Evolutionary conservation across 805 yeast genomes (phyloP).

Genomic region (Clavispora asparagi): DNA sequence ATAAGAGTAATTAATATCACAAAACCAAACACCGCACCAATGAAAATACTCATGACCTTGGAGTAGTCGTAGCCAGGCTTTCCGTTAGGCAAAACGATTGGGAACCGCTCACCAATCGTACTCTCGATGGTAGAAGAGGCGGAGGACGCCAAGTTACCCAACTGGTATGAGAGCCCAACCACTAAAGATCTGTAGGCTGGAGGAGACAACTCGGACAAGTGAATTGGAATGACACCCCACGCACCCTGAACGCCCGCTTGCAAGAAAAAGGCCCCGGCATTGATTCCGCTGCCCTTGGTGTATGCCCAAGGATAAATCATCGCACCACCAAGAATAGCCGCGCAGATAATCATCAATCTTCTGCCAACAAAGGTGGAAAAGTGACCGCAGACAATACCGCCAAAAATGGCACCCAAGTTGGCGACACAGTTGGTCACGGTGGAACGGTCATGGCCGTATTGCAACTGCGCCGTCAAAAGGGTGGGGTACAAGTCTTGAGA

Average conservation of each 20-base stretch:
- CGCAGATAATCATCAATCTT: slow-evolving; percentile 28
- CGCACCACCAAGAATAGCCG: slow-evolving; percentile 33
- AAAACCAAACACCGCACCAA: slow-evolving; percentile 59
- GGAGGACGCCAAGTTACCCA: slow-evolving; percentile 68
- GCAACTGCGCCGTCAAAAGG: slow-evolving; percentile 29
- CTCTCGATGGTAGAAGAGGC: slow-evolving; percentile 71
- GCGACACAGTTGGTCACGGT: slow-evolving; percentile 39
- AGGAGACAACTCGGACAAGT: slow-evolving; percentile 56
- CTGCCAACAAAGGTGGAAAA: slow-evolving; percentile 33
- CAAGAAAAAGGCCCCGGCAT: slow-evolving; percentile 59
- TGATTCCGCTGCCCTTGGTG: slow-evolving; percentile 30
- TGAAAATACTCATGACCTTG: slow-evolving; percentile 65
- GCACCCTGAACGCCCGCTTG: slow-evolving; percentile 68
- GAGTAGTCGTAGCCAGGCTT: slow-evolving; percentile 48
- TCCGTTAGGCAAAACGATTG: slow-evolving; percentile 27
- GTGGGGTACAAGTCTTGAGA: slow-evolving; percentile 41
- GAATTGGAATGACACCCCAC: slow-evolving; percentile 69
- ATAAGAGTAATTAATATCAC: slow-evolving; percentile 42
- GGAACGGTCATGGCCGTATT: slow-evolving; percentile 25
- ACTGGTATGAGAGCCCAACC: slow-evolving; percentile 59
- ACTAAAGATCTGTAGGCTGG: slow-evolving; percentile 52
- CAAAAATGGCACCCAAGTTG: slow-evolving; percentile 37
- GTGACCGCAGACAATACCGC: slow-evolving; percentile 43
- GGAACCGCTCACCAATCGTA: slow-evolving; percentile 55
- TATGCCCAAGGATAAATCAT: slow-evolving; percentile 33